A percentile compares a stretch with the other conserved stretches of the same genome.
Evolutionary conservation across 768 basidiomycete genomes (phyloP).

Genomic region (Antrodiella citrinella): DNA sequence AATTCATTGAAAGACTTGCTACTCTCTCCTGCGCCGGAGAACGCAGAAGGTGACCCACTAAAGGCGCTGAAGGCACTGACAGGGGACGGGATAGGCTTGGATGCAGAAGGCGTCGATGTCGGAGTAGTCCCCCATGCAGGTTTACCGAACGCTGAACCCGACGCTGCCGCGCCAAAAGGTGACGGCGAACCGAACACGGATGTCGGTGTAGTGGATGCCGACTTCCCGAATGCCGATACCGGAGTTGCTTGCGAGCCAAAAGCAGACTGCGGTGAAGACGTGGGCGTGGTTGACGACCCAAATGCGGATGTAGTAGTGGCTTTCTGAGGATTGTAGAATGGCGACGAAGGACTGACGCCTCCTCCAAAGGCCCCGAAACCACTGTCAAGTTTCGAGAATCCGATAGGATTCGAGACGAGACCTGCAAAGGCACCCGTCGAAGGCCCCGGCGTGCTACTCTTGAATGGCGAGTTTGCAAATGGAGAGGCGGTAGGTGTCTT

Average conservation of each 20-base stretch:
- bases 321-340: slow-evolving; percentile 17
- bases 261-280: slow-evolving; percentile 11
- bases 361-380: slow-evolving; percentile 24
- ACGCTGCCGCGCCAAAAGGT: slow-evolving; percentile 6
- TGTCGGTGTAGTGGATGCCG: not conserved
- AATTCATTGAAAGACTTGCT: slow-evolving; percentile 55
- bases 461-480: not conserved
- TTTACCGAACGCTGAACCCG: not conserved
- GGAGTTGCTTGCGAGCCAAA: slow-evolving; percentile 10
- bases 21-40: slow-evolving; percentile 25
- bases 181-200: slow-evolving; percentile 3
- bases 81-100: slow-evolving; percentile 19
- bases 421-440: slow-evolving; percentile 11
- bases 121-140: slow-evolving; percentile 11
- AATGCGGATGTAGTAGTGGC: slow-evolving; percentile 13
- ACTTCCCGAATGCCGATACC: not conserved
- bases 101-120: slow-evolving; percentile 10
- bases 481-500: not conserved
- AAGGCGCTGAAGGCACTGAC: slow-evolving; percentile 30
- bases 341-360: slow-evolving; percentile 11
- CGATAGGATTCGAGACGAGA: slow-evolving; percentile 7
- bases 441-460: slow-evolving; percentile 4
- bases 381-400: slow-evolving; percentile 19
- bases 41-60: slow-evolving; percentile 33
- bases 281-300: slow-evolving; percentile 11